These are phyloP conservation scores for Medicago lupulina DNA, from an alignment of 306 rosid genomes.

Conservation along the genomic window DNA sequence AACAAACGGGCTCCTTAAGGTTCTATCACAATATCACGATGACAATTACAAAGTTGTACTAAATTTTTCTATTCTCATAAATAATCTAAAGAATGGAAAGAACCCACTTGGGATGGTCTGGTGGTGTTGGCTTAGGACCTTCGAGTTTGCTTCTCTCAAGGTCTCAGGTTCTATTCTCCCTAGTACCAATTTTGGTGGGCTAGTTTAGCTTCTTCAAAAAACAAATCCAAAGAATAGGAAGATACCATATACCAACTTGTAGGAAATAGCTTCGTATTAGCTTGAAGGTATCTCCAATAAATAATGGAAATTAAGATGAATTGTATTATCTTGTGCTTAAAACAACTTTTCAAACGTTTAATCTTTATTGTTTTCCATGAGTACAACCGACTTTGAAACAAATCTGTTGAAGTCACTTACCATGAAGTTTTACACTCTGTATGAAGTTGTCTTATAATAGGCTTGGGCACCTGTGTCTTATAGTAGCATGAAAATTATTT, in stretches of 20 bases:
- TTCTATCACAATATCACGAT: not conserved
- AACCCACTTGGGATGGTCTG: not conserved
- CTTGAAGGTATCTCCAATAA: conserved; percentile 23
- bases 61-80: conserved; percentile 18
- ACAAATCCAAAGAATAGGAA: not conserved
- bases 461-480: conserved; percentile 7
- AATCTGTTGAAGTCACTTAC: conserved; percentile 28
- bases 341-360: not conserved
- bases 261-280: conserved; percentile 25
- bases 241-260: conserved; percentile 9
- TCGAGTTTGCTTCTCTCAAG: too few species aligned
- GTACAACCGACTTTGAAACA: conserved; percentile 25
- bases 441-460: too few species aligned
- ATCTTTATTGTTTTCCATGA: not conserved
- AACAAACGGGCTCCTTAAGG: too few species aligned
- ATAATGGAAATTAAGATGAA: conserved; percentile 31
- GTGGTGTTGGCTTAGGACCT: too few species aligned
- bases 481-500: conserved; percentile 10
- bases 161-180: too few species aligned
- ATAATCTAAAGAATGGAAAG: conserved; percentile 4
- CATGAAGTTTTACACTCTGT: too few species aligned
- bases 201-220: too few species aligned
- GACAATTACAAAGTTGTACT: not conserved
- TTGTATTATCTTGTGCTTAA: conserved; percentile 6
- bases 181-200: too few species aligned